phyloP scores from a whole-genome alignment of 768 basidiomycete genomes.

The Podaxis carcinomalis region DNA sequence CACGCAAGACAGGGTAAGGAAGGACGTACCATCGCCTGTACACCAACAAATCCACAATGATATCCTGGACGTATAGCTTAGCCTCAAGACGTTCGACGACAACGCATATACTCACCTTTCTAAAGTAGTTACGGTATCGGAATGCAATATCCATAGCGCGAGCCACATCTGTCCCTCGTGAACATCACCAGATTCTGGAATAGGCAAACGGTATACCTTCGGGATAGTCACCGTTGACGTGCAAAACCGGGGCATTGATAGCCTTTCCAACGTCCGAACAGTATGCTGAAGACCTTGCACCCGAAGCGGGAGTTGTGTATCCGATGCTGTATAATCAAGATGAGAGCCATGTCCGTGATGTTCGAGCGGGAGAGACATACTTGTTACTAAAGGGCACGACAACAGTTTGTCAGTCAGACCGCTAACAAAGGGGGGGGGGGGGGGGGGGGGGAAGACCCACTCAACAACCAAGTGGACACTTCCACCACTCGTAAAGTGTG shows the following conservation, averaged over 20 bases:
- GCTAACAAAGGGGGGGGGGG: background rate
- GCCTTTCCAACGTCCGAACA: slow-evolving; percentile 88
- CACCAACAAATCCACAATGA: slow-evolving; percentile 85
- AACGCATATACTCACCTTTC: slow-evolving; percentile 43
- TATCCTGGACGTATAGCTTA: slow-evolving; percentile 44
- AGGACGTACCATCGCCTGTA: slow-evolving; percentile 66
- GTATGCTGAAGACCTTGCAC: slow-evolving; percentile 81
- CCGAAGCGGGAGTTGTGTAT: slow-evolving; percentile 85
- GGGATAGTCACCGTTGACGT: slow-evolving; percentile 89
- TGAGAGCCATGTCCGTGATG: background rate
- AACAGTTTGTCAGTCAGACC: background rate
- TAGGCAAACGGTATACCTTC: slow-evolving; percentile 48
- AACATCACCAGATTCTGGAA: background rate
- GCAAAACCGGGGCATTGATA: slow-evolving; percentile 84
- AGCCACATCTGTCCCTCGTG: slow-evolving; percentile 56
- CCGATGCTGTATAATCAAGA: slow-evolving; percentile 56
- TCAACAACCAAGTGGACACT: slow-evolving; percentile 90
- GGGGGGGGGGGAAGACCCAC: slow-evolving; percentile 37
- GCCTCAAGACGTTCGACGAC: background rate
- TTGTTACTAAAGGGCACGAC: slow-evolving; percentile 44
- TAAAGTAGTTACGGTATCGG: slow-evolving; percentile 80
- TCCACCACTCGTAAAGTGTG: slow-evolving; percentile 89
- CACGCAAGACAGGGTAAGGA: background rate
- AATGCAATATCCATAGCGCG: slow-evolving; percentile 87
- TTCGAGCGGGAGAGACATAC: slow-evolving; percentile 25